Base-by-base conservation (phyloP, 2,329 filamentous ascomycete species). In the Aschersonia sp. region DNA sequence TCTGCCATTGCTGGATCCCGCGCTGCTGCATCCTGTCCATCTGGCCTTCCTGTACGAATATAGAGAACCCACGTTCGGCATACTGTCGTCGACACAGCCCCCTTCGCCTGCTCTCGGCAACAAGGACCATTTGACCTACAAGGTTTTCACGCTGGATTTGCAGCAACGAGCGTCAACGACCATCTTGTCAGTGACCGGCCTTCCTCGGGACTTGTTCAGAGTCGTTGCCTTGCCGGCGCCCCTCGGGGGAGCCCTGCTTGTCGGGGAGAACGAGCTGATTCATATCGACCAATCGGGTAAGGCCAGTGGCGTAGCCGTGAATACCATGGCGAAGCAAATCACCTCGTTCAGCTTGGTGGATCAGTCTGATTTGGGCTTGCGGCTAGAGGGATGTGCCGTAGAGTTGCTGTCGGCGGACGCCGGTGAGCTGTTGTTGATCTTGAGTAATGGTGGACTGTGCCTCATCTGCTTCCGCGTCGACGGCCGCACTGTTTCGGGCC, bases 271-370 rank as follows among this genome's bases (percentile, higher is more conserved):
- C 60, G 88, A 95, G 60, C 66, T 98, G 51, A 85, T 98, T 50
- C 92, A 98, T 62, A 81, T 98, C 53, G 90, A 97, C 59, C 92
- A 98, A 70, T 87, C 87, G 9, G 92, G 92, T 32, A 95, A 94
- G 63, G 78, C 88, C 10, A 95, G 87, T 58, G 90, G 88, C 2
- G 84, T 97, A 49, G 90, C 84, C 4, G 86, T 98, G 53, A 98
- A 98, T 59, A 77, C 87, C 35, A 94, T 95, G 66, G 83, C 89
- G 5, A 87, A 82, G 61, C 78, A 85, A 51, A 78, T 79, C 52
- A 95, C 90, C 2, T 77, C 83, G 0, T 97, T 95, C 57, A 78
- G 83, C 45, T 79, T 98, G 61, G 76, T 78, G 5, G 92, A 98
- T 61, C 90, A 95, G 64, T 85, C 87, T 1, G 78, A 86, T 43